Evolutionary conservation across 2,329 filamentous ascomycete species (phyloP), one percentile per base, ranked within the genome.

Genomic region (Stromatinia cepivora): DNA sequence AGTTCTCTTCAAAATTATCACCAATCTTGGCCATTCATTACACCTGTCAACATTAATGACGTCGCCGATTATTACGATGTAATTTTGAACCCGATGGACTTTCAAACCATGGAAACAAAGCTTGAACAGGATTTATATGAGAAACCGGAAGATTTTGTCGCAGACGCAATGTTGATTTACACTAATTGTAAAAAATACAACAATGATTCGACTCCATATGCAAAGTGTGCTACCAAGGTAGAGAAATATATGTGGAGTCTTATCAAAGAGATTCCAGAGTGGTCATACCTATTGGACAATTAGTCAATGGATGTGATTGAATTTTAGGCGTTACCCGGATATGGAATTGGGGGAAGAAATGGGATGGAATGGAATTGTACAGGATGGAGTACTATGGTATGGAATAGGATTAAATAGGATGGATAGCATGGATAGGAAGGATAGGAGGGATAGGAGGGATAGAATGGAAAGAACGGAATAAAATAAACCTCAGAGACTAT

Each of bases 1-100:
- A 97, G 96, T 80, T 92, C 97, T 77, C 88, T 98, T 80, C 94
- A 98, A 79, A 98, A 97, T 79, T 93, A 97, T 81, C 89, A 89
- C 75, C 90, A 92, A 10, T 92, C 93, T 0, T 99, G 95, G 95
- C 95, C 95, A 0, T 99, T 99, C 83, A 86, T 95, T 45, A 88
- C 93, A 36, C 94, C 95, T 0, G 95, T 99, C 74, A 97, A 96
- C 79, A 90, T 91, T 74, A 95, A 99, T 76, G 95, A 98, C 74
- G 95, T 99, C 0, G 89, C 93, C n/a, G 95, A 99, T 79, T 99
- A 99, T 82, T 98, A 98, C 83, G 93, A 97, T 70, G 94, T 98
- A 71, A 99, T 99, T 83, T 94, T 94, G 78, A 92, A 97, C 79
- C 95, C 95, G 48, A 99, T 99, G 95, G 95, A 97, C 78, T 84